These are phyloP conservation scores for Trichoderma erinaceum DNA, from an alignment of 495 filamentous ascomycete genomes.

Conservation along the genomic window DNA sequence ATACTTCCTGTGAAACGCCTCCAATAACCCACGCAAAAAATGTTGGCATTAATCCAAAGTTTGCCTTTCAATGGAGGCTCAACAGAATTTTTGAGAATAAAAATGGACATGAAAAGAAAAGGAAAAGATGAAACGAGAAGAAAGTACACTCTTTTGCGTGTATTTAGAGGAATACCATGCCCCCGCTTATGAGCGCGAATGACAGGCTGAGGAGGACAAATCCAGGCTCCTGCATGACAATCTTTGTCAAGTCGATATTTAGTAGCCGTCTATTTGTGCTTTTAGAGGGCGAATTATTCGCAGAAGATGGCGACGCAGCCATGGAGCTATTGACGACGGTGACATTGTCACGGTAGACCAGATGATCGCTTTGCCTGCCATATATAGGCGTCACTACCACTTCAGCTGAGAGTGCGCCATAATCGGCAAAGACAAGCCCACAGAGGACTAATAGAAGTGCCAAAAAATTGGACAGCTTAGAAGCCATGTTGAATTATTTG, in stretches of 20 bases:
- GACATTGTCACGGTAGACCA: background rate
- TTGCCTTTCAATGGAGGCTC: no score
- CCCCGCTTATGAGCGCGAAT: background rate
- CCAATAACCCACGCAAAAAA: no score
- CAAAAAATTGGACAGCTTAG: background rate
- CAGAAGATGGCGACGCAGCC: background rate
- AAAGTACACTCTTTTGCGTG: background rate
- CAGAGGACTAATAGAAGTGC: background rate
- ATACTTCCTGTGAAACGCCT: no score
- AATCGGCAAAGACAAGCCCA: background rate
- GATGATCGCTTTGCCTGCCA: background rate
- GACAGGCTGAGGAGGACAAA: slow-evolving; percentile 1
- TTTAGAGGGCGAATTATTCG: background rate
- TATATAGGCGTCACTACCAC: background rate
- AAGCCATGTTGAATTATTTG: background rate
- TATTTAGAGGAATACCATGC: background rate
- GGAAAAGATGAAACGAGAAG: background rate
- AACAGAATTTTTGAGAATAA: no score
- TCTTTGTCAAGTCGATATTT: background rate
- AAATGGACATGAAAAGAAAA: background rate
- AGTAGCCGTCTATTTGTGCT: background rate
- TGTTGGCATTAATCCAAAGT: no score
- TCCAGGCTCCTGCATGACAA: background rate
- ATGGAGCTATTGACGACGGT: background rate
- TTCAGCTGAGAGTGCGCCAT: background rate